Conservation (phyloP, 2,329 filamentous ascomycete genomes). For the Cryphonectria radicalis region DNA sequence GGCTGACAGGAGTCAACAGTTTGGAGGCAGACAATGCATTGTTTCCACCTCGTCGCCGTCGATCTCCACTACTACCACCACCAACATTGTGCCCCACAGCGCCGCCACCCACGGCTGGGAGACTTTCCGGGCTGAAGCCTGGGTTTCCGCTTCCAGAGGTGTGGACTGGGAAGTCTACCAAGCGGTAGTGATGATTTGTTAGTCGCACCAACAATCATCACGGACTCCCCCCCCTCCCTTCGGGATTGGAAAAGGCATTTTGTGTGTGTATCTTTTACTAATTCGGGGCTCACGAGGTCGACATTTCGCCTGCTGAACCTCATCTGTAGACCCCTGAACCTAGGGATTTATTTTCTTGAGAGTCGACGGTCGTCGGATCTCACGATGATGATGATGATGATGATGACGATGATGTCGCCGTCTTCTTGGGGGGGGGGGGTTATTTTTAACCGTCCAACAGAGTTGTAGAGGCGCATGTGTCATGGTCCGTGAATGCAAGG, state of each 20-base stretch:
- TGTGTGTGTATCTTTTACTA: background rate
- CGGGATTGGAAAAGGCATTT: background rate
- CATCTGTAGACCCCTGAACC: background rate
- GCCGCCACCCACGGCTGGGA: background rate
- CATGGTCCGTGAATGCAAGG: constrained; percentile 28
- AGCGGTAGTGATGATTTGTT: background rate
- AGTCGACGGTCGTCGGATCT: background rate
- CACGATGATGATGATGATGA: background rate
- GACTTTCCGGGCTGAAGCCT: background rate
- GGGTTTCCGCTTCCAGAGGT: background rate
- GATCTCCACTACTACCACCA: background rate
- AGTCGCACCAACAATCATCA: background rate
- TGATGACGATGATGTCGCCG: background rate
- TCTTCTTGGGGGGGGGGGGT: background rate
- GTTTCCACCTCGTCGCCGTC: background rate
- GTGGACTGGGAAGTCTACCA: background rate
- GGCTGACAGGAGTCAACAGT: background rate
- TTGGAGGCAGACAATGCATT: background rate
- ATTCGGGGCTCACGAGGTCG: background rate
- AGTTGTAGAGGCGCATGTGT: constrained; percentile 7
- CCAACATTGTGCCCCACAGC: background rate
- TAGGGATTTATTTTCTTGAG: background rate
- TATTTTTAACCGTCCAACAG: background rate
- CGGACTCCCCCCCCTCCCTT: background rate
- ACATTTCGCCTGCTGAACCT: background rate